Evolutionary conservation across 2,329 filamentous ascomycete species (phyloP).

Genomic region (Lasiodiplodia hormozganensis): DNA sequence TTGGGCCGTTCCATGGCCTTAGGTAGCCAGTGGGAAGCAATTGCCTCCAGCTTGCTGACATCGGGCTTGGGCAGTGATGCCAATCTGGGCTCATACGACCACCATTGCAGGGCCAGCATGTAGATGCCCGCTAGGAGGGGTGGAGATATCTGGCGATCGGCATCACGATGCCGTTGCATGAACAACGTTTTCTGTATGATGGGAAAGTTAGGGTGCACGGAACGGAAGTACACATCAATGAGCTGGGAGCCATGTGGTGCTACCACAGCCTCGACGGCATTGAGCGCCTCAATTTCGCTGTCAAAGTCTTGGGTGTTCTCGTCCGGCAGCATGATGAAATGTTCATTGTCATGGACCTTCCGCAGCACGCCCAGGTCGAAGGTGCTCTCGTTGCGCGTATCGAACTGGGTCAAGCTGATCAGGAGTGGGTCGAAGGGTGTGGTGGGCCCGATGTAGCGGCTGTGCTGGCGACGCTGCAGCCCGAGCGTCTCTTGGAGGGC

Average conservation of each 20-base stretch:
- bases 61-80: slow-evolving; percentile 72
- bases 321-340: slow-evolving; percentile 81
- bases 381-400: slow-evolving; percentile 80
- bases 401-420: slow-evolving; percentile 80
- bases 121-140: slow-evolving; percentile 82
- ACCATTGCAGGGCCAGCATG: slow-evolving; percentile 86
- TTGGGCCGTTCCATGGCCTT: slow-evolving; percentile 84
- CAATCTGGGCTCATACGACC: slow-evolving; percentile 75
- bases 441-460: slow-evolving; percentile 82
- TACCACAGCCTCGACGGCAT: slow-evolving; percentile 77
- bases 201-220: slow-evolving; percentile 81
- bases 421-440: slow-evolving; percentile 85
- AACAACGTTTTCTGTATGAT: slow-evolving; percentile 84
- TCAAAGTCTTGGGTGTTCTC: slow-evolving; percentile 74
- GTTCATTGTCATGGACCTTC: slow-evolving; percentile 78
- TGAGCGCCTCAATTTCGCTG: slow-evolving; percentile 71
- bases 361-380: slow-evolving; percentile 69
- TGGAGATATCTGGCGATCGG: slow-evolving; percentile 76
- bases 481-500: slow-evolving; percentile 64
- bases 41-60: slow-evolving; percentile 73
- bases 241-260: slow-evolving; percentile 77
- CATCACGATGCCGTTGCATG: slow-evolving; percentile 76
- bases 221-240: slow-evolving; percentile 80
- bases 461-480: slow-evolving; percentile 78
- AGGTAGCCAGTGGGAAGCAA: slow-evolving; percentile 75